phyloP scores from a whole-genome alignment of 805 yeast genomes.

The Jamesozyma piceae region DNA sequence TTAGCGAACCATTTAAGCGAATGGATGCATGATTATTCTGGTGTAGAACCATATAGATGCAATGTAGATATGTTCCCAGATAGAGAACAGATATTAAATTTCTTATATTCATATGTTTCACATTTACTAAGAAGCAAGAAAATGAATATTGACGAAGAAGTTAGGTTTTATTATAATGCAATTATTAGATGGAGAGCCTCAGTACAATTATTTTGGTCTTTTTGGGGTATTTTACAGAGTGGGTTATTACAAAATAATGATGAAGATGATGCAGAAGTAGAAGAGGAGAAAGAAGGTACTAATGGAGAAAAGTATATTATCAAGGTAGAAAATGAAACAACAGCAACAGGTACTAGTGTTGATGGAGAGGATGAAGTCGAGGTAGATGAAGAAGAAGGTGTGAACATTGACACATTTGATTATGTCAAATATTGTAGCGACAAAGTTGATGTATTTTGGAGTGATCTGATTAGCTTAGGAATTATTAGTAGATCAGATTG shows the following conservation, averaged over 20 bases:
- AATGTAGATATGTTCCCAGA: constrained; percentile 53
- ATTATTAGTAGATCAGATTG: constrained; percentile 32
- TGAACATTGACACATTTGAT: constrained; percentile 60
- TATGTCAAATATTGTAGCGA: constrained; percentile 67
- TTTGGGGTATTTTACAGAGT: constrained; percentile 88
- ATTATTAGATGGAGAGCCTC: constrained; percentile 71
- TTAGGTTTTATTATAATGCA: constrained; percentile 52
- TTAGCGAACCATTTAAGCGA: constrained; percentile 89
- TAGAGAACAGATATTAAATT: constrained; percentile 55
- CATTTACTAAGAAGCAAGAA: constrained; percentile 29
- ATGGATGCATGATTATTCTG: constrained; percentile 92
- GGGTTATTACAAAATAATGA: constrained; percentile 30
- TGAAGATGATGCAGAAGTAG: constrained; percentile 27
- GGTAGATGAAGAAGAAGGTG: constrained; percentile 11
- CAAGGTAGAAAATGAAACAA: constrained; percentile 22
- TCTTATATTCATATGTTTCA: constrained; percentile 70
- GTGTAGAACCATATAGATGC: constrained; percentile 37
- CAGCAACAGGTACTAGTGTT: constrained; percentile 20
- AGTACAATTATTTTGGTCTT: constrained; percentile 70
- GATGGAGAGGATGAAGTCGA: constrained; percentile 6
- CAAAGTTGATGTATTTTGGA: constrained; percentile 63
- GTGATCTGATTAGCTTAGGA: constrained; percentile 60
- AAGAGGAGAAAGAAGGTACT: constrained; percentile 36
- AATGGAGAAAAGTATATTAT: constrained; percentile 43
- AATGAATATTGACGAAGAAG: constrained; percentile 32